Percentiles rank a stretch among this genome's conserved stretches.
Conservation (phyloP, 2,329 filamentous ascomycete genomes). For the Chrysosporium queenslandicum region DNA sequence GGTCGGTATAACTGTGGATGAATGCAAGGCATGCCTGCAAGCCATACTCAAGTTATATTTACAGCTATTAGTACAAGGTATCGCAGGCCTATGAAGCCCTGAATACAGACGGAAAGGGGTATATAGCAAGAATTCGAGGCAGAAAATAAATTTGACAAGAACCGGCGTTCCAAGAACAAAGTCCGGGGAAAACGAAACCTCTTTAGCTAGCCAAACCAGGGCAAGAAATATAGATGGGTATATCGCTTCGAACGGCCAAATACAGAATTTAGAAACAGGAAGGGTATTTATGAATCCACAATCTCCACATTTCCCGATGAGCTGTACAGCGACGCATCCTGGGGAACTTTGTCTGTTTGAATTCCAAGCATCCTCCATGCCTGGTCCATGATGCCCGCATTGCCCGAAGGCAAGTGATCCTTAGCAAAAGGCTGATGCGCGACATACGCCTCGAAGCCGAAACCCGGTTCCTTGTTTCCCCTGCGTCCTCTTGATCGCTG, state of each 20-base stretch:
- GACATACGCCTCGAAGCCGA: not conserved
- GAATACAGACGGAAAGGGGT: not conserved
- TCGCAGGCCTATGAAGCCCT: not conserved
- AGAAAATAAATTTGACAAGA: not conserved
- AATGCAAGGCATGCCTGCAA: too few species aligned
- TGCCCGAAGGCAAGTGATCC: not conserved
- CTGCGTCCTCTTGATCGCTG: conserved; percentile 33
- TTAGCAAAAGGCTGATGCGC: not conserved
- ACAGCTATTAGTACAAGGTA: not conserved
- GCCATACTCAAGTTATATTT: not conserved
- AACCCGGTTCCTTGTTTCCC: conserved; percentile 15
- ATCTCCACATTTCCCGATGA: conserved; percentile 11
- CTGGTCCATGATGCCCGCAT: conserved; percentile 31
- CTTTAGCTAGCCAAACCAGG: not conserved
- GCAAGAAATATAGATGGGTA: not conserved
- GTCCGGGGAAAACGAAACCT: not conserved
- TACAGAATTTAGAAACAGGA: not conserved
- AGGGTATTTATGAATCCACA: conserved; percentile 11
- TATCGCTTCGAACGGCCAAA: not conserved
- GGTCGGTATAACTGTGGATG: too few species aligned
- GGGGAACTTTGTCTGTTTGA: conserved; percentile 23
- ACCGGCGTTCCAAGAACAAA: not conserved
- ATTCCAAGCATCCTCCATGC: conserved; percentile 35
- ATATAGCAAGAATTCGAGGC: not conserved
- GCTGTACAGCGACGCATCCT: not conserved